Evolutionary conservation across 768 basidiomycete genomes (phyloP), one percentile per base, ranked within the genome.

Genomic region (Albatrellus ellisii): DNA sequence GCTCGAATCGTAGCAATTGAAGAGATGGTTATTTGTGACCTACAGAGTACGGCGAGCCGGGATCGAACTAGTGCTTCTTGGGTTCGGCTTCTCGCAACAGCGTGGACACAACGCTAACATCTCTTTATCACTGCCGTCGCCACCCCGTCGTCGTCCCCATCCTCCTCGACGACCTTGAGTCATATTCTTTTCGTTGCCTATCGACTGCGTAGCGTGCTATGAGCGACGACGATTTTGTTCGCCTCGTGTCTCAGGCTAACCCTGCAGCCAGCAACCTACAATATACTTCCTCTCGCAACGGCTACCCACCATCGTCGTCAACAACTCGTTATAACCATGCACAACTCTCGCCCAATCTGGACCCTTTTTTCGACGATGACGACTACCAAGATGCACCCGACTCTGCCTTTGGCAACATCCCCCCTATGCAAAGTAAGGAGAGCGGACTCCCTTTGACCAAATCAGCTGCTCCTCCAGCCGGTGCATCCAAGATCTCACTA

Each of bases 291-390:
- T 66, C 77, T 11, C 67, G 66, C 56, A 62, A 64, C 53, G 69
- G 70, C 39, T 80, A 82, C 56, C 78, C 79, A 12, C 78, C 79
- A 22, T 65, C 73, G 15, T 21, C 20, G 34, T 56, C 62, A 43
- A 60, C 63, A 39, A 56, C 58, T 42, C 61, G 62, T 42, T 68
- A 67, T 56, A 57, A 58, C 47, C 60, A 68, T 58, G 53, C 57
- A 32, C 61, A 65, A 12, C 50, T 50, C 18, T 46, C 50, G n/a
- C 50, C 47, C n/a, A 42, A 41, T 12, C 66, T 89, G 61, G 86
- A 89, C 60, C 85, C 83, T n/a, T 89, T 89, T 59, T 89, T 89
- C 59, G 81, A 85, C 58, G 86, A 88, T 56, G 83, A 81, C 42
- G 79, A 83, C 49, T 83, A 86, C 41, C 58, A 58, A 44, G 75